These are phyloP conservation scores for Coniella vitis DNA, from an alignment of 2,329 filamentous ascomycete genomes.

Conservation along the genomic window DNA sequence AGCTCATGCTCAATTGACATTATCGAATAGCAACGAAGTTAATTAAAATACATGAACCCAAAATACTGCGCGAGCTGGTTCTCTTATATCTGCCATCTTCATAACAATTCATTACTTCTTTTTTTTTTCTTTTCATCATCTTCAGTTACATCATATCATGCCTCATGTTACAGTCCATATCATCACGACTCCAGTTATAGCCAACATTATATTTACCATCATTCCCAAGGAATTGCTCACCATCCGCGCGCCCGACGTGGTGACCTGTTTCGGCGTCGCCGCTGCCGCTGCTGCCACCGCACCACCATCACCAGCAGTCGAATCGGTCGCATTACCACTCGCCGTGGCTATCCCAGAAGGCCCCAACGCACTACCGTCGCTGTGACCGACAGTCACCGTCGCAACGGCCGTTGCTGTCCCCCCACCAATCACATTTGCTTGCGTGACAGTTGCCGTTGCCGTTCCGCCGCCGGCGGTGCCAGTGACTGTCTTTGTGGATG, in stretches of 20 bases:
- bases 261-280: not conserved
- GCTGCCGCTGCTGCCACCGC: not conserved
- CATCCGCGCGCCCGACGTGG: not conserved
- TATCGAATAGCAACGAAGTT: no score
- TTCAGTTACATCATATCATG: no score
- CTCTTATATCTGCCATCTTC: no score
- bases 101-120: no score
- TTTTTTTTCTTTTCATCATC: no score
- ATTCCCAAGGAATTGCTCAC: not conserved
- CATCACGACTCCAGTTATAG: not conserved
- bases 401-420: conserved; percentile 9
- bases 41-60: no score
- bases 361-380: not conserved
- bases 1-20: no score
- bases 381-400: conserved; percentile 2
- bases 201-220: not conserved
- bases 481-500: not conserved
- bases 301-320: not conserved
- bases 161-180: not conserved
- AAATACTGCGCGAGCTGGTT: no score
- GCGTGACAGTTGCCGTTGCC: not conserved
- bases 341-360: not conserved
- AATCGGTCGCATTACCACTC: not conserved
- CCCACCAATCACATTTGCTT: not conserved
- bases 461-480: not conserved